phyloP scores from a whole-genome alignment of 2,329 filamentous ascomycete genomes.

The Aspergillus ochraceoroseus region DNA sequence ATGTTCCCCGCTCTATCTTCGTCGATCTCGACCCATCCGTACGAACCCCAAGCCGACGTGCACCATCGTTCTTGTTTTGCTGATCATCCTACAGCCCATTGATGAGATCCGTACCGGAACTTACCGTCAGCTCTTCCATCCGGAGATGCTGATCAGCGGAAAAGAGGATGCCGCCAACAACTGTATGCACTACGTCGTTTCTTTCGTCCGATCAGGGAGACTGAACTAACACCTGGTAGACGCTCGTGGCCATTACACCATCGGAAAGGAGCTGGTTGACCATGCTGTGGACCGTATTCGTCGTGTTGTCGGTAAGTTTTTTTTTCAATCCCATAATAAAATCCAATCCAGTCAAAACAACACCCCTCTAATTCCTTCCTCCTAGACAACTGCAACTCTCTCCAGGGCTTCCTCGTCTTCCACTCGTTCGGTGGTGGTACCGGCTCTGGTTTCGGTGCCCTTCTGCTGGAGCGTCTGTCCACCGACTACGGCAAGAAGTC shows the following conservation, averaged over 20 bases:
- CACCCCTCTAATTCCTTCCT: too few species aligned
- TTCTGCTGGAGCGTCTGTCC: conserved; percentile 60
- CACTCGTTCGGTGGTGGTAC: conserved; percentile 66
- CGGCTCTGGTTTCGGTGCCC: conserved; percentile 61
- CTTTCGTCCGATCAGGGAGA: background rate
- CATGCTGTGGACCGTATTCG: conserved; percentile 61
- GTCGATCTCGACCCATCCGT: conserved; percentile 62
- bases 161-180: conserved; percentile 68
- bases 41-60: conserved; percentile 21
- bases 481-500: conserved; percentile 64
- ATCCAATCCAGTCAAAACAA: too few species aligned
- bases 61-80: conserved; percentile 1
- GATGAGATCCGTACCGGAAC: conserved; percentile 62
- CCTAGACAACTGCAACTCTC: conserved; percentile 60
- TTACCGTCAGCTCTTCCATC: conserved; percentile 62
- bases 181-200: conserved; percentile 41
- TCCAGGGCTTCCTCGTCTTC: conserved; percentile 65
- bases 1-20: conserved; percentile 64
- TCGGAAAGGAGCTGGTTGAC: conserved; percentile 63
- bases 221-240: conserved; percentile 40
- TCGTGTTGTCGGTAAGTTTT: conserved; percentile 54
- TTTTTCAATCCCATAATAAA: too few species aligned
- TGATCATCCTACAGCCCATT: conserved; percentile 47
- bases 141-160: conserved; percentile 61
- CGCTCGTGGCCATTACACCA: conserved; percentile 64